Evolutionary conservation across 2,329 filamentous ascomycete genomes (phyloP).

Genomic region (Talaromyces funiculosus): DNA sequence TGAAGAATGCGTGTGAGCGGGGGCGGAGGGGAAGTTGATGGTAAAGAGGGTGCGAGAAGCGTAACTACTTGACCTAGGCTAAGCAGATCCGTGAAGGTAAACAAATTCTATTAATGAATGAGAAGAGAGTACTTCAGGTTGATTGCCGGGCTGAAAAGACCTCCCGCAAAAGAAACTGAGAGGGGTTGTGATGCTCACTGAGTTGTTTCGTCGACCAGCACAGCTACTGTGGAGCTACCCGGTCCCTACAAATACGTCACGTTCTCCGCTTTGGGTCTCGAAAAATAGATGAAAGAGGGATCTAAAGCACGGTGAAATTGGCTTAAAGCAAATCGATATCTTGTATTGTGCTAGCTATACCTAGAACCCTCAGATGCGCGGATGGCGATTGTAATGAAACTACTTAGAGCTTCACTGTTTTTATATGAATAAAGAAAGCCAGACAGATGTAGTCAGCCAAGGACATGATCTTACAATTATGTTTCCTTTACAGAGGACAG

Average conservation of each 20-base stretch:
- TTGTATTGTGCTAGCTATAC: not conserved
- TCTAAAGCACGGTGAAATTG: not conserved
- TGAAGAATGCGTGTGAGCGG: not conserved
- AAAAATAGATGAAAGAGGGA: not conserved
- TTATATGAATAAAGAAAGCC: not conserved
- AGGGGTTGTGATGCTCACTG: not conserved
- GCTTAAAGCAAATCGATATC: not conserved
- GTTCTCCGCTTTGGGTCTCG: not conserved
- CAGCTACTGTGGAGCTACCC: conserved; percentile 1
- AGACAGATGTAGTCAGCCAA: not conserved
- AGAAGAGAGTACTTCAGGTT: not conserved
- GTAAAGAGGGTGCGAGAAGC: not conserved
- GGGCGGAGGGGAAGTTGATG: not conserved
- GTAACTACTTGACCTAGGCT: too few species aligned
- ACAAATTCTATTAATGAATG: not conserved
- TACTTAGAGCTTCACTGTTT: not conserved
- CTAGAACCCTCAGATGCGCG: not conserved
- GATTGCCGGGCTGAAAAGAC: not conserved
- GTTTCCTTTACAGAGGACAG: not conserved
- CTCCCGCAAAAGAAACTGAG: not conserved
- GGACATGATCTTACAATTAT: not conserved
- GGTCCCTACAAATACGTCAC: not conserved
- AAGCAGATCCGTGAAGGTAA: too few species aligned
- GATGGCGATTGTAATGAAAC: not conserved
- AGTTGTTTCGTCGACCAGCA: too few species aligned